Percentiles rank a stretch among this genome's conserved stretches.
phyloP scores from a whole-genome alignment of 306 rosid species.

The Malus sieversii region DNA sequence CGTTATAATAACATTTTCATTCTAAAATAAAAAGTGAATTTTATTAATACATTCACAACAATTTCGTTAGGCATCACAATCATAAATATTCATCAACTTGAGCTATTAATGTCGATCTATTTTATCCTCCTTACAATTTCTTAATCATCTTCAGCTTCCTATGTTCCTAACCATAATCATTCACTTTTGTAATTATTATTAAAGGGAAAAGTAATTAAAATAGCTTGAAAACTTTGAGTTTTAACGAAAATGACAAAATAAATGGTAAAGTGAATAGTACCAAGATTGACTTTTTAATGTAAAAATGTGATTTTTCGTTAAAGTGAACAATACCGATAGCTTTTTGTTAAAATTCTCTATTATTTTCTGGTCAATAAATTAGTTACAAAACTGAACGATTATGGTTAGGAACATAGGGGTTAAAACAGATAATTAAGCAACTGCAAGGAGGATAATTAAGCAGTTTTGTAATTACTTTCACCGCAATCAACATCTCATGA shows the following conservation, averaged over 20 bases:
- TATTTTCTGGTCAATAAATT: too few relatives aligned
- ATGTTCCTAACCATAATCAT: conserved; percentile 8
- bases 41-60: background rate
- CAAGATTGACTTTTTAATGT: too few relatives aligned
- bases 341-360: too few relatives aligned
- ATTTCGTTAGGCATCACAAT: background rate
- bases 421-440: background rate
- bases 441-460: too few relatives aligned
- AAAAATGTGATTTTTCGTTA: too few relatives aligned
- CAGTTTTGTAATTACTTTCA: too few relatives aligned
- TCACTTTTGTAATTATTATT: background rate
- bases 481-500: conserved; percentile 2
- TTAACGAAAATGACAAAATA: too few relatives aligned
- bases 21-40: background rate
- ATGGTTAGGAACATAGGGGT: background rate
- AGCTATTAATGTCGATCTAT: background rate
- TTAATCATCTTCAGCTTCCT: conserved; percentile 17
- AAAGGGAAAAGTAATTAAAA: too few relatives aligned
- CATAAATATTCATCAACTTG: background rate
- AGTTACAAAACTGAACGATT: conserved; percentile 10
- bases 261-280: too few relatives aligned
- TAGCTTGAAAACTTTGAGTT: too few relatives aligned
- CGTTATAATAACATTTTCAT: background rate
- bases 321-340: too few relatives aligned
- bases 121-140: background rate